These are phyloP conservation scores for Vigna nakashimae DNA, from an alignment of 306 rosid genomes.

Conservation along the genomic window DNA sequence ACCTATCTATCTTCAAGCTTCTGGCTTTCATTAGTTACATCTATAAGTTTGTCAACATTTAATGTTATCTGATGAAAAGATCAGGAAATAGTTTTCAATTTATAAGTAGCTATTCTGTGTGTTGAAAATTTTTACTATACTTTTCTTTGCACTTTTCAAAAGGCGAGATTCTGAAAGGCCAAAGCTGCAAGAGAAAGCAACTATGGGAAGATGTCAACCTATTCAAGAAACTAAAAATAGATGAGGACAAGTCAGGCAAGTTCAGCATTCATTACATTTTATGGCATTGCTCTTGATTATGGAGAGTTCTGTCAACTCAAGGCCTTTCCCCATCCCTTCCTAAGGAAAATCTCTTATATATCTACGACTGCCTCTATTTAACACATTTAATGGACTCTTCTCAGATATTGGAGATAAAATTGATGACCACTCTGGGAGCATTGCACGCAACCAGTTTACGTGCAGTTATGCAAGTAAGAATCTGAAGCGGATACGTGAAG, in stretches of 20 bases:
- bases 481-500: slow-evolving; percentile 63
- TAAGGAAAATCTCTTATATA: not conserved
- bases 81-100: slow-evolving; percentile 18
- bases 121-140: not conserved
- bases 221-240: slow-evolving; percentile 71
- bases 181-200: slow-evolving; percentile 68
- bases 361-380: slow-evolving; percentile 1
- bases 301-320: no score
- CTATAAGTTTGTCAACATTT: not conserved
- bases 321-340: not conserved
- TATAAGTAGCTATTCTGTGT: not conserved
- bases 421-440: slow-evolving; percentile 35
- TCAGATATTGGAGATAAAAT: slow-evolving; percentile 45
- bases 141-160: slow-evolving; percentile 9
- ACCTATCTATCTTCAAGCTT: not conserved
- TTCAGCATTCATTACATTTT: not conserved
- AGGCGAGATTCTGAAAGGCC: slow-evolving; percentile 43
- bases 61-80: not conserved
- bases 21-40: slow-evolving; percentile 2
- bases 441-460: slow-evolving; percentile 43
- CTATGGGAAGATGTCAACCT: slow-evolving; percentile 54
- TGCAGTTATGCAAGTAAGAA: slow-evolving; percentile 58
- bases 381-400: slow-evolving; percentile 22
- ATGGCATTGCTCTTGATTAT: not conserved
- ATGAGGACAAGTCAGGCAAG: slow-evolving; percentile 63